Evolutionary conservation across 75 land plant species (phyloP).

Genomic region (Adiantum capillusveneris): DNA sequence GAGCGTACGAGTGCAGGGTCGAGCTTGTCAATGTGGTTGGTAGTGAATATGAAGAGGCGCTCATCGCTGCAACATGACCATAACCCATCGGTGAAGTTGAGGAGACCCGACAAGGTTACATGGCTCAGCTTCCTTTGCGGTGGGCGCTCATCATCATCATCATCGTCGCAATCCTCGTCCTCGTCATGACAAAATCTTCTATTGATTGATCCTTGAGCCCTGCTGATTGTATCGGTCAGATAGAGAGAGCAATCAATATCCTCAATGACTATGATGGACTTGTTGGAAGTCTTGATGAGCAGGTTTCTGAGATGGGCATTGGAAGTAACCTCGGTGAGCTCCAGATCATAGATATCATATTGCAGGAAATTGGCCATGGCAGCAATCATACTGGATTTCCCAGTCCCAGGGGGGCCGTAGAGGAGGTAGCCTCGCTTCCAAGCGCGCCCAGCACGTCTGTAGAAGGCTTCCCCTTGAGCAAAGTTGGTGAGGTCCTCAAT

Average conservation of each 20-base stretch:
- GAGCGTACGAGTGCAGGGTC: too few species aligned
- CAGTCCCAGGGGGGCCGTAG: too few species aligned
- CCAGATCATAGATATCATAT: conserved; percentile 81
- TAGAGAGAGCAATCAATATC: conserved; percentile 93
- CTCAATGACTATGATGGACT: conserved; percentile 82
- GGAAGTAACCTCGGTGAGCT: conserved; percentile 69
- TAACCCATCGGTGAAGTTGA: too few species aligned
- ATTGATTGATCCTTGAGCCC: too few species aligned
- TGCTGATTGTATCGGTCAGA: too few species aligned
- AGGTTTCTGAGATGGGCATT: conserved; percentile 76
- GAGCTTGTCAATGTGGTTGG: too few species aligned
- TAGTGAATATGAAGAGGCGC: too few species aligned
- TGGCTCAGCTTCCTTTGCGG: too few species aligned
- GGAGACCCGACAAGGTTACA: too few species aligned
- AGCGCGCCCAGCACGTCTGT: conserved; percentile 67
- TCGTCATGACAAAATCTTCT: neutral
- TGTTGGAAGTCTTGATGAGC: conserved; percentile 68
- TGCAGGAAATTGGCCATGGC: conserved; percentile 76
- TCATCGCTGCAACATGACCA: too few species aligned
- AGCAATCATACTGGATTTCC: conserved; percentile 95
- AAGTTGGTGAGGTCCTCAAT: conserved; percentile 66
- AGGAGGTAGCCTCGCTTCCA: too few species aligned
- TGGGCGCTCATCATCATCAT: conserved; percentile 2
- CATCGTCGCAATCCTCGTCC: neutral
- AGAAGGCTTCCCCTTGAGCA: conserved; percentile 48